Evolutionary conservation across 1,284 basidiomycete genomes (phyloP).

Genomic region (Puccinia novopanici): DNA sequence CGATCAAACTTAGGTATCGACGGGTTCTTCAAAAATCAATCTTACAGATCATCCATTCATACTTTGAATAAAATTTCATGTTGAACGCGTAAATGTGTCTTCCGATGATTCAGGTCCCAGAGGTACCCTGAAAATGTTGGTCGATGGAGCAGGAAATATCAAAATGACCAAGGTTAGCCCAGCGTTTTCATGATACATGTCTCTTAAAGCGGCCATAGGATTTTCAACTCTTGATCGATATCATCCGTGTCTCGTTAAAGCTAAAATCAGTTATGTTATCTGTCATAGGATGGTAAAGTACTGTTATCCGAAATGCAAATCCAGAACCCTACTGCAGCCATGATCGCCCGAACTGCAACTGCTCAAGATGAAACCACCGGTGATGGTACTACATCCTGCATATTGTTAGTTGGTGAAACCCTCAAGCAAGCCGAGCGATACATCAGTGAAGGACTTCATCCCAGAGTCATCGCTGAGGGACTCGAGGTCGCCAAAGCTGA

Average conservation of each 20-base stretch:
- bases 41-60: neutral
- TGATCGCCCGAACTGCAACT: constrained; percentile 97
- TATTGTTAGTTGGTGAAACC: constrained; percentile 93
- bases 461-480: constrained; percentile 90
- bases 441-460: constrained; percentile 97
- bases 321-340: constrained; percentile 96
- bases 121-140: constrained; percentile 98
- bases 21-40: neutral
- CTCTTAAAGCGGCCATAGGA: too few species aligned
- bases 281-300: constrained; percentile 79
- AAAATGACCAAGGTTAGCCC: constrained; percentile 88
- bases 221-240: neutral
- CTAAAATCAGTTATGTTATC: neutral
- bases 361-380: constrained; percentile 99
- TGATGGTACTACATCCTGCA: constrained; percentile 96
- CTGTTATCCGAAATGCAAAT: constrained; percentile 99
- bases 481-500: constrained; percentile 98
- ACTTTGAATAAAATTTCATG: neutral
- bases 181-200: neutral
- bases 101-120: constrained; percentile 69
- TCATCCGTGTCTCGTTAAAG: neutral
- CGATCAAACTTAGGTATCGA: constrained; percentile 85
- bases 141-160: constrained; percentile 98
- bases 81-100: neutral
- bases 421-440: constrained; percentile 97